Base-by-base conservation (phyloP, 805 yeast genomes). In the Wickerhamiella sorbophila region DNA sequence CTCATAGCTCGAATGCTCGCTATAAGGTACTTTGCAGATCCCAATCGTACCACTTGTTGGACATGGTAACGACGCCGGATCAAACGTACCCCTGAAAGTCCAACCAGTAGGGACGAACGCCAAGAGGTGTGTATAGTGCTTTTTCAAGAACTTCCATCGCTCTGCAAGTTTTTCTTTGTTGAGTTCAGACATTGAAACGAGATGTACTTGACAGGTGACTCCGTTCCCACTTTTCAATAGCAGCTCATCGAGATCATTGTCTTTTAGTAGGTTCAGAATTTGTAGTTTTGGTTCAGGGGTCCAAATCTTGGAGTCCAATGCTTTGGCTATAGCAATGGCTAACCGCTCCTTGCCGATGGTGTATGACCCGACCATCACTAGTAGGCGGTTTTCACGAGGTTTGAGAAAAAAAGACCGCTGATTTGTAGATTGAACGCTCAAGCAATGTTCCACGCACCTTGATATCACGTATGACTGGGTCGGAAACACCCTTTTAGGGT, bases 61-160 rank as follows among this genome's bases (percentile, higher is more conserved):
- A 3, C 21, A 20, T 15, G 24, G 24, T n/a, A 36, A 20, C 14
- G 21, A 12, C 17, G 31, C n/a, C 5, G 38, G 31, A 8, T 22
- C 31, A 20, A 36, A 36, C 21, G 21, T 24, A 17, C 38, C 38
- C 4, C 31, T 24, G 9, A 22, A 79, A 1, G 85, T 69, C 97
- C 97, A 91, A 0, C 97, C 97, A 0, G 96, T 86, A 0, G 97
- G 96, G 39, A 74, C 66, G 29, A 82, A 65, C 0, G 83, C 94
- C n/a, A 81, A 66, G 33, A 84, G 68, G 37, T 74, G 66, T 40
- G 75, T 75, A 55, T 71, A 79, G 33, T 64, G 59, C 21, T 56
- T 59, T 32, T 62, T 62, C 46, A 69, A 70, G 22, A 58, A 59
- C 47, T 66, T 65, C 62, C 72, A 72, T 47, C 78, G 76, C 19